Evolutionary conservation across 1,139 yeast species (phyloP).

Genomic region (Protomyces macrosporus): DNA sequence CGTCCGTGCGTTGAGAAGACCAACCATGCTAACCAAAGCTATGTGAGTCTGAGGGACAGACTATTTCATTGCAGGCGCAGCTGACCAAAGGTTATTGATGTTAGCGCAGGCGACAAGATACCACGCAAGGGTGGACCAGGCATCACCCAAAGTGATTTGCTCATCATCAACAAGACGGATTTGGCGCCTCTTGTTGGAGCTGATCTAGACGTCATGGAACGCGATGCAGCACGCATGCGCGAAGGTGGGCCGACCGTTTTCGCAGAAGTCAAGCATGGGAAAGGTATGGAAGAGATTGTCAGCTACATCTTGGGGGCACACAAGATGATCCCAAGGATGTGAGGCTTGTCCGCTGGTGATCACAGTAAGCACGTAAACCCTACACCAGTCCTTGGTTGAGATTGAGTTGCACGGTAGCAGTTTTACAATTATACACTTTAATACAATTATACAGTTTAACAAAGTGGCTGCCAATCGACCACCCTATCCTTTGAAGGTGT

Average conservation of each 20-base stretch:
- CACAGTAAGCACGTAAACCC: no score
- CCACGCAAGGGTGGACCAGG: conserved; percentile 30
- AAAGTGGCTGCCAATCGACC: no score
- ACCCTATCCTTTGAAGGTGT: no score
- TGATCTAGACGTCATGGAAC: conserved; percentile 26
- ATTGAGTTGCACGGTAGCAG: no score
- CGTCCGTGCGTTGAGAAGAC: no score
- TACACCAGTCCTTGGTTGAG: no score
- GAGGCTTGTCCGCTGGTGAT: not conserved
- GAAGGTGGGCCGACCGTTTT: conserved; percentile 28
- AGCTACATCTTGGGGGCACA: conserved; percentile 26
- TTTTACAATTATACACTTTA: no score
- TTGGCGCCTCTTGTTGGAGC: conserved; percentile 28
- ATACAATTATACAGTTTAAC: no score
- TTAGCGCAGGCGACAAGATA: conserved; percentile 30
- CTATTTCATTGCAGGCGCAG: no score
- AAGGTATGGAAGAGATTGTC: conserved; percentile 28
- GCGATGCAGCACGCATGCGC: conserved; percentile 29
- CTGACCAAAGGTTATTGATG: conserved; percentile 26
- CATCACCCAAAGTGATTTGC: conserved; percentile 28
- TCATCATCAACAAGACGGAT: conserved; percentile 28
- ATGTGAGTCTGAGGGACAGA: no score
- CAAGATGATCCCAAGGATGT: conserved; percentile 1
- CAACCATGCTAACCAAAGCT: no score
- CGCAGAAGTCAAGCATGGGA: conserved; percentile 28